Percentiles rank a stretch among this genome's conserved stretches.
These are phyloP conservation scores for Alternaria arbusti DNA, from an alignment of 2,329 filamentous ascomycete species.

Conservation along the genomic window DNA sequence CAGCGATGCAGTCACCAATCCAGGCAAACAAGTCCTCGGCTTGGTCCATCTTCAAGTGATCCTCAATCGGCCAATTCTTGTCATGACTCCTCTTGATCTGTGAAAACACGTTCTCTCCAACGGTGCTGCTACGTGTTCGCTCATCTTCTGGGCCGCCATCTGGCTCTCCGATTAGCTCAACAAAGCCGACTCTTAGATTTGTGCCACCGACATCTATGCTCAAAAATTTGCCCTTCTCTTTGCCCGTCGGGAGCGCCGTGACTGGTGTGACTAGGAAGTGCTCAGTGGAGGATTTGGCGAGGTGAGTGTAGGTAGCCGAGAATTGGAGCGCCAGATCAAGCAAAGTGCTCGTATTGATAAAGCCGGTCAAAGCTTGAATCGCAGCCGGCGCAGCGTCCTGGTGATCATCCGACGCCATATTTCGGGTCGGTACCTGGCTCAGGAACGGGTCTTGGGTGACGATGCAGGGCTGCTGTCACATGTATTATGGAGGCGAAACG, in stretches of 20 bases:
- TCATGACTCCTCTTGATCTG: slow-evolving; percentile 68
- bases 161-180: slow-evolving; percentile 63
- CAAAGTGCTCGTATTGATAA: slow-evolving; percentile 39
- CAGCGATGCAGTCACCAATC: slow-evolving; percentile 79
- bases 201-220: slow-evolving; percentile 65
- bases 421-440: slow-evolving; percentile 5
- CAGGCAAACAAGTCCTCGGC: slow-evolving; percentile 78
- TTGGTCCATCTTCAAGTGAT: slow-evolving; percentile 75
- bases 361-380: slow-evolving; percentile 42
- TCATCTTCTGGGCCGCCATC: slow-evolving; percentile 27
- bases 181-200: slow-evolving; percentile 71
- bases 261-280: slow-evolving; percentile 52
- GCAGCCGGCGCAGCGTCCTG: slow-evolving; percentile 15
- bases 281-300: slow-evolving; percentile 45
- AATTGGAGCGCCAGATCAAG: slow-evolving; percentile 44
- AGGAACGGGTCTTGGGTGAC: background rate
- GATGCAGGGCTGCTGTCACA: slow-evolving; percentile 10
- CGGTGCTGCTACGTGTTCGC: slow-evolving; percentile 21
- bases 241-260: slow-evolving; percentile 55
- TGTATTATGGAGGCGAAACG: background rate
- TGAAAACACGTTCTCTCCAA: slow-evolving; percentile 24
- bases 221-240: slow-evolving; percentile 67
- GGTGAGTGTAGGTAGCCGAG: slow-evolving; percentile 42
- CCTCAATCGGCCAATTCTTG: slow-evolving; percentile 75
- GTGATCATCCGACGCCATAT: slow-evolving; percentile 24